Percentiles rank a stretch among this genome's conserved stretches.
These are phyloP conservation scores for Hibiscus tridactylites DNA, from an alignment of 345 rosid species.

Conservation along the genomic window DNA sequence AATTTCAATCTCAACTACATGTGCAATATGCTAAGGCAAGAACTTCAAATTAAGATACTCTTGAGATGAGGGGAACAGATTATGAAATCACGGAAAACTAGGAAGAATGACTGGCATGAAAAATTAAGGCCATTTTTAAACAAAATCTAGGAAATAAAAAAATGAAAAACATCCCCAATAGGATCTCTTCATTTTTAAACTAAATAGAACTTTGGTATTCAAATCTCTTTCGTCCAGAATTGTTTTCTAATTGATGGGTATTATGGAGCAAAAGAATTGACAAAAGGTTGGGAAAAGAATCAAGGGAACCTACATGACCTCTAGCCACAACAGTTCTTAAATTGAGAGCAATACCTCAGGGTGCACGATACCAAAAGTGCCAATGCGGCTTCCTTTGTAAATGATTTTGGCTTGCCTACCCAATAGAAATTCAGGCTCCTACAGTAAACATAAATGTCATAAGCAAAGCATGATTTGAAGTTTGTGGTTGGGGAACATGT, in stretches of 20 bases:
- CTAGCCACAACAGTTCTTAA: neutral
- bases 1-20: no score
- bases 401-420: conserved; percentile 85
- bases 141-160: no score
- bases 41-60: no score
- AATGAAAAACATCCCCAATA: no score
- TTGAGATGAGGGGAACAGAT: no score
- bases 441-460: conserved; percentile 6
- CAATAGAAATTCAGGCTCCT: conserved; percentile 78
- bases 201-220: no score
- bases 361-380: conserved; percentile 78
- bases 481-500: neutral
- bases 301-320: neutral
- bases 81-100: neutral
- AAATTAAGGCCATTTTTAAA: no score
- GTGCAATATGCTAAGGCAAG: neutral
- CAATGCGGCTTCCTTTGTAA: conserved; percentile 60
- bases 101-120: no score
- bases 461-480: neutral
- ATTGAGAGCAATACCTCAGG: conserved; percentile 48
- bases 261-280: neutral
- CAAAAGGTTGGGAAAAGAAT: neutral
- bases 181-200: no score
- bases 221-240: no score
- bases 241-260: no score